phyloP scores from a whole-genome alignment of 1,284 basidiomycete species.

The Phlebopus sp. region DNA sequence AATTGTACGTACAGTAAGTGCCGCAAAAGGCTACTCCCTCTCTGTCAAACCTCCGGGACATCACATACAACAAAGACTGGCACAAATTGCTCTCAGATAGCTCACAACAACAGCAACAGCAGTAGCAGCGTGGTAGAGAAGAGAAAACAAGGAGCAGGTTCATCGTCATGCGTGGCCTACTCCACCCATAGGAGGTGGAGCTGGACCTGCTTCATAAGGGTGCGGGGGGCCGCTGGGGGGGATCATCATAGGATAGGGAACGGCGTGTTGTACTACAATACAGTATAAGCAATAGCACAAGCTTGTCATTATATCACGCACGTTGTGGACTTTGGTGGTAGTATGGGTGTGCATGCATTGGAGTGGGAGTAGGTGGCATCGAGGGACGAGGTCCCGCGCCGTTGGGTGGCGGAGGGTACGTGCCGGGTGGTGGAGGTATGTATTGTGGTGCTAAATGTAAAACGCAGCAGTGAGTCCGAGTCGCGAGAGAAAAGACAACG shows the following conservation, averaged over 20 bases:
- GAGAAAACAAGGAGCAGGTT: constrained; percentile 5
- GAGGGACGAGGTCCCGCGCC: constrained; percentile 72
- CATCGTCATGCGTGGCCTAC: constrained; percentile 34
- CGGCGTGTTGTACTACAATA: constrained; percentile 70
- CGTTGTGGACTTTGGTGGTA: constrained; percentile 84
- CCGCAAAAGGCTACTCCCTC: constrained; percentile 4
- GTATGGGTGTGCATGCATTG: constrained; percentile 77
- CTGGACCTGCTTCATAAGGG: constrained; percentile 66
- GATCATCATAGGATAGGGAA: constrained; percentile 83
- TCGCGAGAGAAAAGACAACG: not conserved
- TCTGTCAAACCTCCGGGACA: constrained; percentile 12
- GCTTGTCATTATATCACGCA: constrained; percentile 40
- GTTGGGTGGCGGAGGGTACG: constrained; percentile 72
- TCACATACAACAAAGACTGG: constrained; percentile 30
- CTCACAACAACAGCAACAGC: constrained; percentile 28
- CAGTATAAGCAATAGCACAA: constrained; percentile 25
- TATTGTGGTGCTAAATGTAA: constrained; percentile 66
- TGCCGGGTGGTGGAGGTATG: constrained; percentile 66
- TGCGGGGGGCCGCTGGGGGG: constrained; percentile 66
- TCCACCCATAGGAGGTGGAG: constrained; percentile 75
- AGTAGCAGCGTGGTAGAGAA: constrained; percentile 13
- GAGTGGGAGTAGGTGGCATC: constrained; percentile 83
- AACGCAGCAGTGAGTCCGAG: constrained; percentile 6
- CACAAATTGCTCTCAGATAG: constrained; percentile 20
- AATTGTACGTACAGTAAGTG: constrained; percentile 28